phyloP scores from a whole-genome alignment of 1,139 yeast species.

The Saccharomyces hybrid region DNA sequence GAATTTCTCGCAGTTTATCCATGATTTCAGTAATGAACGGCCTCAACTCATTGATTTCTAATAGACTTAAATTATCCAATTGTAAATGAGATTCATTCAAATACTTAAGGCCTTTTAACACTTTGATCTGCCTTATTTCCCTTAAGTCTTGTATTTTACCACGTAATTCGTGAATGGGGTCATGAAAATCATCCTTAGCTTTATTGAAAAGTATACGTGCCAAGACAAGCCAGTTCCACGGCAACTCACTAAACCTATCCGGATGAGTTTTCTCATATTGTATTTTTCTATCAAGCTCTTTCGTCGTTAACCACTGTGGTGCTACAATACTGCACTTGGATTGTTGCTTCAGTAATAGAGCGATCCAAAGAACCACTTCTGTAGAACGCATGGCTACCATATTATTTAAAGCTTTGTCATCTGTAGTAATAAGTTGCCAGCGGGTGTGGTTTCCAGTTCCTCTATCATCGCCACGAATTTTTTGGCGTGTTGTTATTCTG shows the following conservation, averaged over 20 bases:
- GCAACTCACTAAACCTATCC: conserved; percentile 60
- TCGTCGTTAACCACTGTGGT: conserved; percentile 75
- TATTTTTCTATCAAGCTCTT: conserved; percentile 49
- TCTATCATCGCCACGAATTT: conserved; percentile 10
- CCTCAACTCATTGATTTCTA: conserved; percentile 84
- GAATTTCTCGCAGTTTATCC: conserved; percentile 60
- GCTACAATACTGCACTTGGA: conserved; percentile 78
- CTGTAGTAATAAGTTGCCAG: conserved; percentile 30
- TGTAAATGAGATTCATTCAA: conserved; percentile 79
- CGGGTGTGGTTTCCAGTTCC: conserved; percentile 2
- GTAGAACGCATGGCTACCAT: conserved; percentile 60
- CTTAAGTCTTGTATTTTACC: conserved; percentile 67
- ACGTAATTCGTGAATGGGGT: conserved; percentile 53
- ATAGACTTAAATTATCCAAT: conserved; percentile 68
- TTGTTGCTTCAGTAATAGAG: conserved; percentile 73
- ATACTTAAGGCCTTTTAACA: conserved; percentile 67
- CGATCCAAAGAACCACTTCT: conserved; percentile 82
- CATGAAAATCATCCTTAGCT: conserved; percentile 71
- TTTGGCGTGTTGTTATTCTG: conserved; percentile 28
- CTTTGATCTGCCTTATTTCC: conserved; percentile 75
- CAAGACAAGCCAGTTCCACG: conserved; percentile 83
- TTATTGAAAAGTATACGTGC: conserved; percentile 54
- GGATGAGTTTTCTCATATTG: conserved; percentile 60
- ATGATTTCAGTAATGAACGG: conserved; percentile 74
- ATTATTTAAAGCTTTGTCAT: conserved; percentile 40